Conservation (phyloP, 257 asterid genomes). For the Osmanthus fragrans region DNA sequence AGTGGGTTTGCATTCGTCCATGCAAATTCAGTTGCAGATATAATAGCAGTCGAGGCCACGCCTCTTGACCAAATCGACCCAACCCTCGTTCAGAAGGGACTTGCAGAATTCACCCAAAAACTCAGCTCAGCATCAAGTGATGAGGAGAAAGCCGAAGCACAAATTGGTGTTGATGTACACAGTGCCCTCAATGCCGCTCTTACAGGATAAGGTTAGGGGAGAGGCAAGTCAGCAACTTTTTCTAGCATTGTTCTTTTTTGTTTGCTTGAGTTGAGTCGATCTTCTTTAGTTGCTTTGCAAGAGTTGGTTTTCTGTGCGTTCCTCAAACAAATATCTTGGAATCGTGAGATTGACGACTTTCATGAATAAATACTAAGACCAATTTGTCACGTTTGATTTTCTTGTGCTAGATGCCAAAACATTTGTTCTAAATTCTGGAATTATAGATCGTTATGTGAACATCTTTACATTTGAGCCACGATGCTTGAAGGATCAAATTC, state of each 20-base stretch:
- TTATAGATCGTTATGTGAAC: background rate
- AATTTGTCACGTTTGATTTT: background rate
- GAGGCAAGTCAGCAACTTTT: background rate
- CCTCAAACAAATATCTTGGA: background rate
- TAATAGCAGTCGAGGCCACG: constrained; percentile 50
- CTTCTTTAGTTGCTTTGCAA: background rate
- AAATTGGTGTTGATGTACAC: constrained; percentile 84
- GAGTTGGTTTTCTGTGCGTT: background rate
- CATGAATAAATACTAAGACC: constrained; percentile 11
- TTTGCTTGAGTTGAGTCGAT: background rate
- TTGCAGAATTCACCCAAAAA: constrained; percentile 71
- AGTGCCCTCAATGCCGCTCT: constrained; percentile 83
- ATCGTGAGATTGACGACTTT: constrained; percentile 9
- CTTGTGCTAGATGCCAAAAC: background rate
- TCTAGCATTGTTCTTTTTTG: background rate
- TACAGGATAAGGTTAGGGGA: constrained; percentile 43
- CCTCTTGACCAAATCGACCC: constrained; percentile 72
- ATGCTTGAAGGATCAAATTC: background rate
- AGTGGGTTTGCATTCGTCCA: constrained; percentile 54
- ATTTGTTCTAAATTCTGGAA: background rate
- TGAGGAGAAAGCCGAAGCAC: constrained; percentile 84
- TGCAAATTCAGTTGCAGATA: constrained; percentile 47
- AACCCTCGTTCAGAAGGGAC: constrained; percentile 64
- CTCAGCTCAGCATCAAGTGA: constrained; percentile 75
- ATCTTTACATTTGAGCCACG: background rate